Evolutionary conservation across 1,284 basidiomycete species (phyloP).

Genomic region (Pseudozyma thailandica): DNA sequence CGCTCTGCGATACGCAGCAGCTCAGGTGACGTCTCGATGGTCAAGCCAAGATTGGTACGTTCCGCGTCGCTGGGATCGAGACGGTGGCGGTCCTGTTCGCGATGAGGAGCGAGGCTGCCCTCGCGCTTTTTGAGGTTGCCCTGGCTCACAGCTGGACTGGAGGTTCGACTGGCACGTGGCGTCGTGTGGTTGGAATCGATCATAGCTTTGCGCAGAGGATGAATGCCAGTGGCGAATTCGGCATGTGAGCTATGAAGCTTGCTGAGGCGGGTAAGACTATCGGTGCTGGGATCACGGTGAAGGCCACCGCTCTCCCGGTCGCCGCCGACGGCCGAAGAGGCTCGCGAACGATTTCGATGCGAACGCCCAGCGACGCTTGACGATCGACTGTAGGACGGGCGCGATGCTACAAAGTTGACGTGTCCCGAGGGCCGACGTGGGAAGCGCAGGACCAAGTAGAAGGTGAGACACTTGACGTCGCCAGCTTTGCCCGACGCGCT

Average conservation of each 20-base stretch:
- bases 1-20: conserved; percentile 28
- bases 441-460: conserved; percentile 59
- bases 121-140: conserved; percentile 40
- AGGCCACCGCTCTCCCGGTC: conserved; percentile 22
- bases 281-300: conserved; percentile 26
- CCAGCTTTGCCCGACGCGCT: conserved; percentile 46
- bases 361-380: conserved; percentile 33
- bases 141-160: conserved; percentile 31
- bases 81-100: conserved; percentile 16
- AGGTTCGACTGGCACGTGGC: conserved; percentile 46
- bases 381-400: conserved; percentile 42
- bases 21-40: conserved; percentile 49
- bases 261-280: conserved; percentile 28
- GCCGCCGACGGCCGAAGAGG: conserved; percentile 27
- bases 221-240: conserved; percentile 41
- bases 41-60: conserved; percentile 31
- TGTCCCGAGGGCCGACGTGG: conserved; percentile 37
- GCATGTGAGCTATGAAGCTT: conserved; percentile 28
- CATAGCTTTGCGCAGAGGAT: conserved; percentile 42
- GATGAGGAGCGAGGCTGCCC: conserved; percentile 16
- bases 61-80: conserved; percentile 6
- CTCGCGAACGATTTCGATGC: conserved; percentile 30
- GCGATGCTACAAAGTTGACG: conserved; percentile 21
- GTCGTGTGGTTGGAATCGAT: conserved; percentile 50
- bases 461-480: conserved; percentile 53